Evolutionary conservation across 306 rosid genomes (phyloP).

Genomic region (Elaeagnus macrophylla): DNA sequence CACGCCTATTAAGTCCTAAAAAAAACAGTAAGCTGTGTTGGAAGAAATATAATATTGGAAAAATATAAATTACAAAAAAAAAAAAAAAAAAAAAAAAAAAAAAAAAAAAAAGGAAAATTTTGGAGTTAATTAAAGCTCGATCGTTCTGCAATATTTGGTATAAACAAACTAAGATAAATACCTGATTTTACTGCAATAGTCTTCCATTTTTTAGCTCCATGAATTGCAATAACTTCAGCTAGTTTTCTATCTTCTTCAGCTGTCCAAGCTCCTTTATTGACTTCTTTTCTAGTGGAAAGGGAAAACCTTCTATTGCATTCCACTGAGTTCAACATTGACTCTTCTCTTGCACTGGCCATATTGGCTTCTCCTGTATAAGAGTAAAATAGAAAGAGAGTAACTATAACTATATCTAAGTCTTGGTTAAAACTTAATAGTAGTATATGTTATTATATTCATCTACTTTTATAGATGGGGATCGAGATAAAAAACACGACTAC

Average conservation of each 20-base stretch:
- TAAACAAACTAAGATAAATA: background rate
- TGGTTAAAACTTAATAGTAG: background rate
- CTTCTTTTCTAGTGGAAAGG: constrained; percentile 19
- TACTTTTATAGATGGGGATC: background rate
- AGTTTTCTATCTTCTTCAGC: constrained; percentile 46
- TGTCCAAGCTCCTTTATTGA: constrained; percentile 58
- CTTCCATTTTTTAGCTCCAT: constrained; percentile 52
- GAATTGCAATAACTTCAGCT: constrained; percentile 41
- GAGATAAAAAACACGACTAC: constrained; percentile 10
- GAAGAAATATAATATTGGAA: no score
- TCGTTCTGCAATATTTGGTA: no score
- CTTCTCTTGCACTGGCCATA: constrained; percentile 3
- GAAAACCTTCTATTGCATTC: constrained; percentile 6
- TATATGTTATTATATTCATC: background rate
- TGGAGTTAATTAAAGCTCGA: background rate
- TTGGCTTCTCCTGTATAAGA: background rate
- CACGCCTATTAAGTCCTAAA: constrained; percentile 45
- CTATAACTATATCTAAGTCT: no score
- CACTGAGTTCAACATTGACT: constrained; percentile 10
- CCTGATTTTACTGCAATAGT: constrained; percentile 52
- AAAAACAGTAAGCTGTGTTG: background rate
- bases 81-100: no score
- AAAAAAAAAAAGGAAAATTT: no score
- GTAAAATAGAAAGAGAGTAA: constrained; percentile 5
- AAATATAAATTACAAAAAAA: no score